Conservation (phyloP, 106 monocot genomes). For the Dendrobium huoshanense region DNA sequence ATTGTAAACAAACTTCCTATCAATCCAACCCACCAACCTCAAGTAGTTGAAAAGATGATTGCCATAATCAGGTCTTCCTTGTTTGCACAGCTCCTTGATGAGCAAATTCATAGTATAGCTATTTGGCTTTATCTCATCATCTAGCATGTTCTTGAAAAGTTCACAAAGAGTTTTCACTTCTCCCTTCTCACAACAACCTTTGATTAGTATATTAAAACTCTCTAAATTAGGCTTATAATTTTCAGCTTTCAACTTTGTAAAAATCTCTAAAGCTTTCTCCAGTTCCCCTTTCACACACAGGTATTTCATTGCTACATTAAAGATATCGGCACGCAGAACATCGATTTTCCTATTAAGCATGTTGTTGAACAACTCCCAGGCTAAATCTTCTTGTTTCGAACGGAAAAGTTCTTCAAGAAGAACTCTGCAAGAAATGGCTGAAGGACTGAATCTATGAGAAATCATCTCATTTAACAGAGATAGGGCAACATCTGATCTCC, state of each 20-base stretch:
- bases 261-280: conserved; percentile 12
- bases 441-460: conserved; percentile 9
- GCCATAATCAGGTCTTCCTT: conserved; percentile 24
- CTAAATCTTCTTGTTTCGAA: conserved; percentile 14
- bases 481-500: conserved; percentile 8
- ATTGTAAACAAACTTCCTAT: conserved; percentile 16
- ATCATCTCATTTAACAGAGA: conserved; percentile 15
- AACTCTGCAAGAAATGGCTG: conserved; percentile 11
- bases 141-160: conserved; percentile 15
- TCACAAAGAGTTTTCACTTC: conserved; percentile 6
- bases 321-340: background rate
- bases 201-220: conserved; percentile 15
- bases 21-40: conserved; percentile 16
- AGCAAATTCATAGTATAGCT: conserved; percentile 22
- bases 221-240: conserved; percentile 12
- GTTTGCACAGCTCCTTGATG: conserved; percentile 18
- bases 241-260: conserved; percentile 4
- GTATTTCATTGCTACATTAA: conserved; percentile 18
- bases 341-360: conserved; percentile 12
- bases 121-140: conserved; percentile 14
- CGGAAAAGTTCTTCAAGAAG: conserved; percentile 11
- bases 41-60: conserved; percentile 16
- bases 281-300: conserved; percentile 10
- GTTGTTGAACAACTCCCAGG: conserved; percentile 8
- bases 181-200: conserved; percentile 20